These are phyloP conservation scores for Metschnikowia baotianmanensis DNA, from an alignment of 805 yeast genomes.

Conservation along the genomic window DNA sequence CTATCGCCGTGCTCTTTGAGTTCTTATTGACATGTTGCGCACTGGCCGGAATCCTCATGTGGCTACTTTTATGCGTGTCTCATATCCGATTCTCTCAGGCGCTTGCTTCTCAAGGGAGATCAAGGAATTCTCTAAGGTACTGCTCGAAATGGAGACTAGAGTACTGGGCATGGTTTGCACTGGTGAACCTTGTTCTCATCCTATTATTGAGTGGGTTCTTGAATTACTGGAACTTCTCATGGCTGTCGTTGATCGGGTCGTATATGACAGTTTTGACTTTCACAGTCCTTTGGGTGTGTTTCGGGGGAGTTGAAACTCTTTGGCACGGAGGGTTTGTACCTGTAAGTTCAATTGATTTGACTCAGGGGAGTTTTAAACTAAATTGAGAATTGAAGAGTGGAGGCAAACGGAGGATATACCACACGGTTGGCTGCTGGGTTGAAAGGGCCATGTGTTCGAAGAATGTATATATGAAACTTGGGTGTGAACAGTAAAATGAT, in stretches of 20 bases:
- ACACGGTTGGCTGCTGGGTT: too few species aligned
- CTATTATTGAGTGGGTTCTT: conserved; percentile 19
- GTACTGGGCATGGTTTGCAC: conserved; percentile 18
- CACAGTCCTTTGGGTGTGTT: conserved; percentile 7
- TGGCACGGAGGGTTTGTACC: not conserved
- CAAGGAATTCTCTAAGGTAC: conserved; percentile 5
- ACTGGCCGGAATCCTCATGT: conserved; percentile 28
- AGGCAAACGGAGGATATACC: too few species aligned
- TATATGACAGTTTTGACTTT: conserved; percentile 17
- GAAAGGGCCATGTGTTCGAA: too few species aligned
- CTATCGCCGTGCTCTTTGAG: conserved; percentile 19
- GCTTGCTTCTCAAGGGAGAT: conserved; percentile 8
- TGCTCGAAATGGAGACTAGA: conserved; percentile 10
- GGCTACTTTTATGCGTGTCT: conserved; percentile 23
- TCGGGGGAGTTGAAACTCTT: conserved; percentile 1
- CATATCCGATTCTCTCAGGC: conserved; percentile 19
- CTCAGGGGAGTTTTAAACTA: not conserved
- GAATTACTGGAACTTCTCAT: conserved; percentile 18
- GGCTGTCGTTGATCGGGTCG: conserved; percentile 13
- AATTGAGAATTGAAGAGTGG: too few species aligned
- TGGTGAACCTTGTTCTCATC: conserved; percentile 17
- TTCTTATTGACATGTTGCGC: conserved; percentile 24
- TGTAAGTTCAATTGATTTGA: conserved; percentile 2
- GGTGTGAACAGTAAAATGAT: too few species aligned
- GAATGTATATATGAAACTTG: too few species aligned